phyloP scores from a whole-genome alignment of 176 grass and related monocot genomes.

The Oryza punctata region DNA sequence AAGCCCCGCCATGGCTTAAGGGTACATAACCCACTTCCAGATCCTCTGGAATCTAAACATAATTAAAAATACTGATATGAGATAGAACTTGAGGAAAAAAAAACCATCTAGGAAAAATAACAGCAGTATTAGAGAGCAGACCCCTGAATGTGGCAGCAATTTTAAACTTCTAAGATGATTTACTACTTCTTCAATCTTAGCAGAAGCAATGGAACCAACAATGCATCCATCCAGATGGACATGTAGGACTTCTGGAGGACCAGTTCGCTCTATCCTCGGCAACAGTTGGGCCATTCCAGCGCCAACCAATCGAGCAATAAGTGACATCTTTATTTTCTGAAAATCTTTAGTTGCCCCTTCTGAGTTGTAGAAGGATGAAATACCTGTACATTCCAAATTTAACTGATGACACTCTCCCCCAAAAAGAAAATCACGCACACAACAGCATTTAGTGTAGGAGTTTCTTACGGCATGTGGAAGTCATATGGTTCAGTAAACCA shows the following conservation, averaged over 20 bases:
- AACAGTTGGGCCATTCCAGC: slow-evolving; percentile 72
- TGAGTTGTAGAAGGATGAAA: slow-evolving; percentile 83
- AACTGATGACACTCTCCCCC: not conserved
- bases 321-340: slow-evolving; percentile 59
- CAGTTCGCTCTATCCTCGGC: slow-evolving; percentile 76
- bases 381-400: slow-evolving; percentile 48
- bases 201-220: slow-evolving; percentile 73
- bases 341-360: slow-evolving; percentile 72
- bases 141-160: slow-evolving; percentile 51
- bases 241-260: slow-evolving; percentile 80
- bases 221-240: slow-evolving; percentile 94
- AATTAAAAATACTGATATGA: slow-evolving; percentile 1
- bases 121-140: slow-evolving; percentile 27
- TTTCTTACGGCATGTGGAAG: slow-evolving; percentile 78
- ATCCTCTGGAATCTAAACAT: slow-evolving; percentile 78
- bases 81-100: slow-evolving; percentile 21
- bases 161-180: slow-evolving; percentile 80
- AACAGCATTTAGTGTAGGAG: slow-evolving; percentile 20
- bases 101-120: not conserved
- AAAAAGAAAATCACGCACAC: not conserved
- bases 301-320: slow-evolving; percentile 65
- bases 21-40: slow-evolving; percentile 95
- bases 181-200: slow-evolving; percentile 61
- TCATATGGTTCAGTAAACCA: slow-evolving; percentile 96
- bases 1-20: slow-evolving; percentile 79